Evolutionary conservation across 2,329 filamentous ascomycete species (phyloP).

Genomic region (Sporothrix globosa): DNA sequence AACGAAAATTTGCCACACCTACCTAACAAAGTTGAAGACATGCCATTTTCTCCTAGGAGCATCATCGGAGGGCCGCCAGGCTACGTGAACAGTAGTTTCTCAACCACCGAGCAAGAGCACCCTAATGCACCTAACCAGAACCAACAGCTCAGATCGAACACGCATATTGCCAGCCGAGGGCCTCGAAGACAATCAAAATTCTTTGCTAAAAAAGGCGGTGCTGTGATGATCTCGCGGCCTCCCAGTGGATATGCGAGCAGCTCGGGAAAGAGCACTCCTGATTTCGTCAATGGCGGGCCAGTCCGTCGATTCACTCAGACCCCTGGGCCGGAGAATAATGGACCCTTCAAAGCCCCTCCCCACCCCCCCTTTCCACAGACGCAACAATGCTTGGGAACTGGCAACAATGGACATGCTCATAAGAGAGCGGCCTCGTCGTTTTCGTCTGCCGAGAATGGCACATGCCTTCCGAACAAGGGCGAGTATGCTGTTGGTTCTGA

Average conservation of each 20-base stretch:
- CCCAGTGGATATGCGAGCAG: background rate
- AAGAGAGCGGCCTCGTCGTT: background rate
- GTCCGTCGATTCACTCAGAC: background rate
- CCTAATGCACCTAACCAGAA: background rate
- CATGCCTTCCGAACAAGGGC: background rate
- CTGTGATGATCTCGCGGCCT: background rate
- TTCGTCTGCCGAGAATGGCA: background rate
- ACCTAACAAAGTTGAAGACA: conserved; percentile 32
- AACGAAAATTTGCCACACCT: conserved; percentile 19
- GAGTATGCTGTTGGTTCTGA: background rate
- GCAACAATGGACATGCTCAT: background rate
- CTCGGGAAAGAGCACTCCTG: conserved; percentile 18
- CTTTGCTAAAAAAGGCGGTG: conserved; percentile 3
- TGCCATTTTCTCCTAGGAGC: conserved; percentile 32
- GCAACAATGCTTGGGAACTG: background rate
- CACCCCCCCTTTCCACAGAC: background rate
- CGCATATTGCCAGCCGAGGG: background rate
- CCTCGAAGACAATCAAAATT: conserved; percentile 26
- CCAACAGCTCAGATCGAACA: background rate
- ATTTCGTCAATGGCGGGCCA: background rate
- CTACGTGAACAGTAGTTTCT: background rate
- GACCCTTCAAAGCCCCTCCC: conserved; percentile 1
- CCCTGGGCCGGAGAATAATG: background rate
- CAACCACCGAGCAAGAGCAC: background rate
- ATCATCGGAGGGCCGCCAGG: background rate